Percentiles rank a stretch among this genome's conserved stretches.
Conservation (phyloP, 176 grass and related monocot genomes). For the Bonia amplexicaulis region DNA sequence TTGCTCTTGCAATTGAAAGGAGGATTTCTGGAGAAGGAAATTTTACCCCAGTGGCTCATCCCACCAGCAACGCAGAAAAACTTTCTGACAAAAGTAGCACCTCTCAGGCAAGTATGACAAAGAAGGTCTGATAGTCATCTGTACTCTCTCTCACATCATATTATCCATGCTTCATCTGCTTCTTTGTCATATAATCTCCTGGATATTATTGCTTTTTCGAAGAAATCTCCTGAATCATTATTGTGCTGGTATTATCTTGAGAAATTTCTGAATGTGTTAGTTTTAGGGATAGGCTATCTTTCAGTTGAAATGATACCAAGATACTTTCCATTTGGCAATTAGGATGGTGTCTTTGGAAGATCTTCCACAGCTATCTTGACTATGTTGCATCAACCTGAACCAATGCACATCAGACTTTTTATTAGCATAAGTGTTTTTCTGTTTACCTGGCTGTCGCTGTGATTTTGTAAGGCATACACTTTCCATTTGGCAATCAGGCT, state of each 20-base stretch:
- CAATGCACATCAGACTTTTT: neutral
- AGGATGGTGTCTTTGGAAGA: neutral
- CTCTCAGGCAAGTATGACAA: conserved; percentile 41
- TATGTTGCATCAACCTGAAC: neutral
- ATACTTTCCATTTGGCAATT: neutral
- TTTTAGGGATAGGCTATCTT: neutral
- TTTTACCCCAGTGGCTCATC: conserved; percentile 36
- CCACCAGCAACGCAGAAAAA: conserved; percentile 35
- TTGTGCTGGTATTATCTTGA: neutral
- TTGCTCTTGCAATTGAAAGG: conserved; percentile 56
- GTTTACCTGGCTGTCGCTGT: neutral
- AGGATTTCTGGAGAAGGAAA: conserved; percentile 46
- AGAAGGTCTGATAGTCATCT: conserved; percentile 30
- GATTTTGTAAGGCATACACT: neutral
- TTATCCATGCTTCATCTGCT: conserved; percentile 10
- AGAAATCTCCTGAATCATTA: neutral
- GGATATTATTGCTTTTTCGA: neutral
- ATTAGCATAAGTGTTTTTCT: neutral
- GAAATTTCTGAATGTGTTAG: neutral
- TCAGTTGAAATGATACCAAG: neutral
- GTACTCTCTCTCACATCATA: neutral
- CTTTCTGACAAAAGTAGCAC: conserved; percentile 33
- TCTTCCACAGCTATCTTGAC: neutral
- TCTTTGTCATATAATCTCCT: neutral
- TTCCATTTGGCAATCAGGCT: too few relatives aligned